Evolutionary conservation across 495 filamentous ascomycete species (phyloP).

Genomic region (Annulohypoxylon bovei): DNA sequence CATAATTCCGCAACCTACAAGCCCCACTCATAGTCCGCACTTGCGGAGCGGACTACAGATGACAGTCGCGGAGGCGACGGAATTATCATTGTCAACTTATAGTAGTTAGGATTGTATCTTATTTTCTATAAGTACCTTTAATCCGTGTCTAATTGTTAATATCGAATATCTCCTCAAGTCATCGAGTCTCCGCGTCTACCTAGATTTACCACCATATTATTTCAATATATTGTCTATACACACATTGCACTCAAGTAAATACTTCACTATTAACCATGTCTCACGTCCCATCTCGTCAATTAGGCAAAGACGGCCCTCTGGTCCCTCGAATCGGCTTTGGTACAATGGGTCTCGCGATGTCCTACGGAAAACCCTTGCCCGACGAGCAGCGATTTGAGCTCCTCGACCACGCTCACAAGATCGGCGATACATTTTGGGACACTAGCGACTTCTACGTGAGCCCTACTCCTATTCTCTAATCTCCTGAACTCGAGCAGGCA

Average conservation of each 20-base stretch:
- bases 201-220: too few species aligned
- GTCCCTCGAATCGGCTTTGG: conserved; percentile 66
- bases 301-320: conserved; percentile 65
- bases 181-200: background rate
- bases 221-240: too few species aligned
- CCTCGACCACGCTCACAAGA: conserved; percentile 61
- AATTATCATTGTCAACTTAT: too few species aligned
- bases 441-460: conserved; percentile 59
- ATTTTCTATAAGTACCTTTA: conserved; percentile 18
- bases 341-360: conserved; percentile 62
- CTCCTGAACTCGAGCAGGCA: too few species aligned
- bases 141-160: background rate
- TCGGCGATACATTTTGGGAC: conserved; percentile 69
- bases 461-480: too few species aligned
- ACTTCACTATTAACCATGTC: conserved; percentile 12
- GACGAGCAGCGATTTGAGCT: conserved; percentile 60
- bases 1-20: conserved; percentile 23
- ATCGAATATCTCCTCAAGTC: background rate
- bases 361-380: conserved; percentile 52
- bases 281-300: conserved; percentile 53
- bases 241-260: background rate
- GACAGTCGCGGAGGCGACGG: background rate
- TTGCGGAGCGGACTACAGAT: conserved; percentile 11
- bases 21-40: conserved; percentile 14
- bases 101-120: background rate